phyloP scores from a whole-genome alignment of 2,329 filamentous ascomycete genomes.

The Phaeosphaeriaceae sp. region DNA sequence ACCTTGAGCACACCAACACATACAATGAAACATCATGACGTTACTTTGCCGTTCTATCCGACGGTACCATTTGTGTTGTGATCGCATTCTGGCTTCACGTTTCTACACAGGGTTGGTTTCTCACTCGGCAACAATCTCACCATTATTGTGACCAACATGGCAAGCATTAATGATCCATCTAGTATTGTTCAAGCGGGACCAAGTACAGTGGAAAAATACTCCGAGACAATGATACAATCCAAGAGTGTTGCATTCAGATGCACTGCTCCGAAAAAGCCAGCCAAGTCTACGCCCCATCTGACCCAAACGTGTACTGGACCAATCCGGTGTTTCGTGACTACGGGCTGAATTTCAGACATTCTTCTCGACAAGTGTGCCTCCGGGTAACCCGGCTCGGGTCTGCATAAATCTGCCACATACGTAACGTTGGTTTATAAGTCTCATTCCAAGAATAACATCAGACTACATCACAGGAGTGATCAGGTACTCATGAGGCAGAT shows the following conservation, averaged over 20 bases:
- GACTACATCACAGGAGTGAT: neutral
- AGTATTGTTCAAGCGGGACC: neutral
- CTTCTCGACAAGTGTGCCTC: neutral
- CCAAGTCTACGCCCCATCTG: neutral
- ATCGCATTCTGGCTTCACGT: neutral
- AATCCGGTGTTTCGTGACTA: neutral
- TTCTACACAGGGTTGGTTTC: neutral
- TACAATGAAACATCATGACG: neutral
- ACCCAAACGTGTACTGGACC: neutral
- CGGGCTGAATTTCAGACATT: neutral
- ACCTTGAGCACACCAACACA: neutral
- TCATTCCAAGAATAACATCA: neutral
- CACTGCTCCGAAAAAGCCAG: neutral
- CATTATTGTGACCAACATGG: neutral
- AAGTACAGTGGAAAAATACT: neutral
- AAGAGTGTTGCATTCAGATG: neutral
- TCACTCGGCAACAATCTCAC: neutral
- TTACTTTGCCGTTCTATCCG: neutral
- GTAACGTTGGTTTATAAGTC: neutral
- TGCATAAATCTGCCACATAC: neutral
- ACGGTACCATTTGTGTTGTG: neutral
- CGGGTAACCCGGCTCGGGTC: neutral
- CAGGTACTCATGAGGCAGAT: neutral
- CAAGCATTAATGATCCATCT: neutral
- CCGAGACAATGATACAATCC: neutral